Conservation (phyloP, 2,329 filamentous ascomycete species). For the Aspergillus bombycis region DNA sequence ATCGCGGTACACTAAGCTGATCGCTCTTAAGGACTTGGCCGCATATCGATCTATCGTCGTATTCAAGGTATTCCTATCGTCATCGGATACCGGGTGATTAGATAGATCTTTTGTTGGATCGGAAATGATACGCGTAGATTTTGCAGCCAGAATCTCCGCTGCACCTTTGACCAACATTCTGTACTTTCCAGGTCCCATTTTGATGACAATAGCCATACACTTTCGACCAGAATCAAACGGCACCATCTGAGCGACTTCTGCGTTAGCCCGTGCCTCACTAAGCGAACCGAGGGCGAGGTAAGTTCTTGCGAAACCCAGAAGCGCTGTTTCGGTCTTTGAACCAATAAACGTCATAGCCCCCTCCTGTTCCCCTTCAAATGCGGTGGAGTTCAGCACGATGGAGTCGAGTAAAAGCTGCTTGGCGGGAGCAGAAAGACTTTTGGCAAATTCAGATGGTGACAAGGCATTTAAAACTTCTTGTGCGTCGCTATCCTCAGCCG, state of each 20-base stretch:
- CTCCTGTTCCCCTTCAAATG: slow-evolving; percentile 67
- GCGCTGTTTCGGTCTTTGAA: slow-evolving; percentile 76
- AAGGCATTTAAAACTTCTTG: slow-evolving; percentile 47
- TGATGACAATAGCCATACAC: slow-evolving; percentile 69
- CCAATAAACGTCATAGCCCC: slow-evolving; percentile 67
- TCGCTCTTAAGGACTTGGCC: slow-evolving; percentile 77
- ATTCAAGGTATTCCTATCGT: slow-evolving; percentile 63
- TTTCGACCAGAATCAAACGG: slow-evolving; percentile 68
- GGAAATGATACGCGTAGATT: slow-evolving; percentile 56
- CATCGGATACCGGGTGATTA: slow-evolving; percentile 56
- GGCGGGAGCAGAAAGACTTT: slow-evolving; percentile 54
- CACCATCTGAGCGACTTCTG: slow-evolving; percentile 56
- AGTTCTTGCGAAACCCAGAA: slow-evolving; percentile 70
- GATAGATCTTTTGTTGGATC: slow-evolving; percentile 63
- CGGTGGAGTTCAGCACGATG: slow-evolving; percentile 69
- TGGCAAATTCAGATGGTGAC: slow-evolving; percentile 58
- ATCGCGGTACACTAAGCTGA: slow-evolving; percentile 80
- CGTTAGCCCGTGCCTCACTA: slow-evolving; percentile 64
- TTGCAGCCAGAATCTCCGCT: slow-evolving; percentile 53
- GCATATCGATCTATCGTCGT: slow-evolving; percentile 77
- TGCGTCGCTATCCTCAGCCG: slow-evolving; percentile 24
- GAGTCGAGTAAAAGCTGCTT: slow-evolving; percentile 64
- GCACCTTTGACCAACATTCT: slow-evolving; percentile 60
- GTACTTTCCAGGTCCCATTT: slow-evolving; percentile 58
- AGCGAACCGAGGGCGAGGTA: slow-evolving; percentile 67